Percentiles rank a stretch among this genome's conserved stretches.
Evolutionary conservation across 805 yeast species (phyloP).

Genomic region (Barnettozyma salicaria): DNA sequence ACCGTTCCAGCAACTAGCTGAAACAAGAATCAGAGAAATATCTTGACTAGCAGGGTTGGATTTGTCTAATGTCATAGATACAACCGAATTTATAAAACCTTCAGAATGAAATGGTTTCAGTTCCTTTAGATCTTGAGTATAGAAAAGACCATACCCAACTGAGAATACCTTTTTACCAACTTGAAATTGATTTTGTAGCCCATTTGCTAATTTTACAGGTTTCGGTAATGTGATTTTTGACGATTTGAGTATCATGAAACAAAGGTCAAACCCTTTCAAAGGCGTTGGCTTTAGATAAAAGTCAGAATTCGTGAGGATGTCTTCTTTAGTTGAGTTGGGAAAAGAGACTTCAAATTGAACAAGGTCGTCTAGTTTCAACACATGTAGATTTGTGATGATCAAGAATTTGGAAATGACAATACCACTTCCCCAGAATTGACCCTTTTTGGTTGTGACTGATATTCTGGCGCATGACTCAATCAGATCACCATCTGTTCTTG

Average conservation of each 20-base stretch:
- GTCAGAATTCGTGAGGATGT: no score
- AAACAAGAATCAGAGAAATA: slow-evolving; percentile 19
- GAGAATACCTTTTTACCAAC: slow-evolving; percentile 19
- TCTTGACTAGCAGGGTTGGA: slow-evolving; percentile 1
- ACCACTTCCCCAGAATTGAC: slow-evolving; percentile 28
- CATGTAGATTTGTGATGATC: slow-evolving; percentile 26
- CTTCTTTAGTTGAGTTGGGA: no score
- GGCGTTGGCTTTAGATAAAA: slow-evolving; percentile 15
- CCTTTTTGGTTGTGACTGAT: slow-evolving; percentile 15
- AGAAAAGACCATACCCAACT: slow-evolving; percentile 25
- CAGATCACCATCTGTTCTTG: slow-evolving; percentile 9
- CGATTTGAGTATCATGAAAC: slow-evolving; percentile 18
- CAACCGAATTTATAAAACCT: slow-evolving; percentile 19
- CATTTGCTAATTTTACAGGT: slow-evolving; percentile 13
- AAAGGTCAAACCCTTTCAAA: slow-evolving; percentile 24
- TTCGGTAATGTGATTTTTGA: slow-evolving; percentile 3
- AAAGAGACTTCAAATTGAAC: slow-evolving; percentile 11
- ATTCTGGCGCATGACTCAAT: slow-evolving; percentile 21
- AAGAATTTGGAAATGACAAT: slow-evolving; percentile 14
- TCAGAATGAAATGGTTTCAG: slow-evolving; percentile 20
- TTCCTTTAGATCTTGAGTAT: slow-evolving; percentile 4
- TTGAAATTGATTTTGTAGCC: slow-evolving; percentile 6
- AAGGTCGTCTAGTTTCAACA: slow-evolving; percentile 16
- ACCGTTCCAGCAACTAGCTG: slow-evolving; percentile 29
- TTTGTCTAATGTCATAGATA: slow-evolving; percentile 14